A percentile compares a stretch with the other conserved stretches of the same genome.
Evolutionary conservation across 2,329 filamentous ascomycete genomes (phyloP).

Genomic region (Clonostachys sp.): DNA sequence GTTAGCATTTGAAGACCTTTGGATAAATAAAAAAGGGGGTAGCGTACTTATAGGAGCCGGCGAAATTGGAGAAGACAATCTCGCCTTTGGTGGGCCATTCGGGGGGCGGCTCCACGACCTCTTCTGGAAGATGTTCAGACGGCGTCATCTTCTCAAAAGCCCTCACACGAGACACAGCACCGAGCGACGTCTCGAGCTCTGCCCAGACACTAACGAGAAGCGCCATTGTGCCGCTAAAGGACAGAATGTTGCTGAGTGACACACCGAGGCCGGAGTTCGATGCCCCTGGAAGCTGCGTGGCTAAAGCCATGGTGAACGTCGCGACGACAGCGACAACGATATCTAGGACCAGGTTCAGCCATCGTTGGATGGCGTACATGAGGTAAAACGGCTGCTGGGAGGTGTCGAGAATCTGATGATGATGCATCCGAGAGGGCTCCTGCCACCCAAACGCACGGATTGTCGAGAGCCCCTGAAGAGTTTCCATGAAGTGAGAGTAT

Average conservation of each 20-base stretch:
- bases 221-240: conserved; percentile 12
- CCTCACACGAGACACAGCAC: conserved; percentile 15
- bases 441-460: conserved; percentile 46
- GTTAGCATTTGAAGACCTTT: neutral
- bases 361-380: conserved; percentile 41
- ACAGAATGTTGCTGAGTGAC: conserved; percentile 14
- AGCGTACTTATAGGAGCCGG: conserved; percentile 17
- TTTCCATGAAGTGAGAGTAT: conserved; percentile 46
- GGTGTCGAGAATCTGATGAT: conserved; percentile 29
- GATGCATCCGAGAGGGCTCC: conserved; percentile 19
- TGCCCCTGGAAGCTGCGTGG: conserved; percentile 18
- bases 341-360: conserved; percentile 42
- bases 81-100: conserved; percentile 17
- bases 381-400: conserved; percentile 45
- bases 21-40: neutral
- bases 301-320: conserved; percentile 36
- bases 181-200: conserved; percentile 19
- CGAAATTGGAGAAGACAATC: conserved; percentile 15
- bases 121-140: conserved; percentile 8
- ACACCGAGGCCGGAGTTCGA: conserved; percentile 22
- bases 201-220: conserved; percentile 20
- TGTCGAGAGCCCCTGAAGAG: conserved; percentile 37
- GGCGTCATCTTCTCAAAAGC: conserved; percentile 12
- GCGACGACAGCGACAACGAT: conserved; percentile 41
- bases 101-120: conserved; percentile 5